Conservation (phyloP, 106 monocot genomes). For the Gastrodia elata region DNA sequence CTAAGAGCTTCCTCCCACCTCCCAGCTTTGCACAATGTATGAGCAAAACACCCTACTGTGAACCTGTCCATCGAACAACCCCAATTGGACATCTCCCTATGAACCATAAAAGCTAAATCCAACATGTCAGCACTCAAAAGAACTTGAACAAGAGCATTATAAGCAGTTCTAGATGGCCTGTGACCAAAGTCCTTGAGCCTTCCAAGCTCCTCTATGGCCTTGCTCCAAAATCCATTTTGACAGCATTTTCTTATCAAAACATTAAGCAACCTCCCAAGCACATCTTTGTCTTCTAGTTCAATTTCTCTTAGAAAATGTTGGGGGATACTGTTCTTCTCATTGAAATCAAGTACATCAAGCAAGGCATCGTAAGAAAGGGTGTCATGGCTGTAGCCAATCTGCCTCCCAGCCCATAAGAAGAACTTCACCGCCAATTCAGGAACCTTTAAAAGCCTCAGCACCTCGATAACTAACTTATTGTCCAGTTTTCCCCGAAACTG, state of each 20-base stretch:
- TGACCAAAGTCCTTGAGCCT: slow-evolving; percentile 83
- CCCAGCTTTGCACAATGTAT: slow-evolving; percentile 68
- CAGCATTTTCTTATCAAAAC: slow-evolving; percentile 73
- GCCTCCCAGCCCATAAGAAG: slow-evolving; percentile 83
- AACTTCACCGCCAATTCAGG: slow-evolving; percentile 55
- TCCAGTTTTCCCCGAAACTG: slow-evolving; percentile 58
- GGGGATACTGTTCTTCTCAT: slow-evolving; percentile 27
- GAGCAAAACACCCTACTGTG: slow-evolving; percentile 65
- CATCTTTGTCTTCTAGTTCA: slow-evolving; percentile 66
- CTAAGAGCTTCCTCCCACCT: slow-evolving; percentile 79
- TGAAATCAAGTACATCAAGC: slow-evolving; percentile 51
- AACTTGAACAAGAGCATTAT: slow-evolving; percentile 68
- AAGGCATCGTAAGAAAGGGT: slow-evolving; percentile 42
- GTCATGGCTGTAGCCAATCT: slow-evolving; percentile 79
- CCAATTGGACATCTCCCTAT: slow-evolving; percentile 68
- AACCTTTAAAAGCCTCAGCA: slow-evolving; percentile 34
- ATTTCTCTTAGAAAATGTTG: slow-evolving; percentile 56
- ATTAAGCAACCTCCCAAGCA: slow-evolving; percentile 76
- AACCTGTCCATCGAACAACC: slow-evolving; percentile 51
- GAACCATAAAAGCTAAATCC: slow-evolving; percentile 74
- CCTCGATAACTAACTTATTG: slow-evolving; percentile 48
- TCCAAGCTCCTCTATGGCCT: slow-evolving; percentile 74
- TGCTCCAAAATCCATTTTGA: slow-evolving; percentile 52
- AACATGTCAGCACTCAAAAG: slow-evolving; percentile 48
- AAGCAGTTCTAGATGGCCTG: slow-evolving; percentile 52